phyloP scores from a whole-genome alignment of 1,284 basidiomycete species.

The Ustilago shanxiensis region DNA sequence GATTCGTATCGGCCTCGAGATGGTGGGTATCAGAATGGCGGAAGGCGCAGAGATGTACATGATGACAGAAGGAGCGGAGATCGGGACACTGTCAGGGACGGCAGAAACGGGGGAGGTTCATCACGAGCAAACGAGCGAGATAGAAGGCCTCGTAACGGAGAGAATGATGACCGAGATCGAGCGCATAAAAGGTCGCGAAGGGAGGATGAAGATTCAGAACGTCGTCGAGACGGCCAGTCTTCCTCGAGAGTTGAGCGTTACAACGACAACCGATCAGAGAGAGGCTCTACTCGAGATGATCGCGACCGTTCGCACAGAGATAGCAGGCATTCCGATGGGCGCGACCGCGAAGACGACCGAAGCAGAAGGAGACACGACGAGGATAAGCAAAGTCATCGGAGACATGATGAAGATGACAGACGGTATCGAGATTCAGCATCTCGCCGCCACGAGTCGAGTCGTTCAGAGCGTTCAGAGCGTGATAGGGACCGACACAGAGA shows the following conservation, averaged over 20 bases:
- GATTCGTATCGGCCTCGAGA: conserved; percentile 24
- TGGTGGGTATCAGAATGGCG: neutral
- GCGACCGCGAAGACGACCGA: conserved; percentile 1
- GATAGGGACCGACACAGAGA: conserved; percentile 16
- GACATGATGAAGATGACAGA: conserved; percentile 14
- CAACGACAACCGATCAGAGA: neutral
- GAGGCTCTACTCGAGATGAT: neutral
- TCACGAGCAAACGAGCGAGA: conserved; percentile 36
- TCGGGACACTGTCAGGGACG: too few species aligned
- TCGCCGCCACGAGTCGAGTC: conserved; percentile 17
- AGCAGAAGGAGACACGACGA: conserved; percentile 14
- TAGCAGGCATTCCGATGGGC: conserved; percentile 5
- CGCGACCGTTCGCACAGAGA: conserved; percentile 3
- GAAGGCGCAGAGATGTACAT: neutral
- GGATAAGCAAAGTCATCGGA: conserved; percentile 13
- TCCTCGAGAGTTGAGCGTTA: neutral
- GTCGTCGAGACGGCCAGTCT: neutral
- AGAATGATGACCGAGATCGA: conserved; percentile 11
- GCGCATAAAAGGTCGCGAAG: conserved; percentile 21
- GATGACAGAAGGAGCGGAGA: conserved; percentile 19
- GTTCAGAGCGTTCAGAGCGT: conserved; percentile 16
- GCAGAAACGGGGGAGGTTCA: conserved; percentile 44
- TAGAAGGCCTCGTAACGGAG: conserved; percentile 48
- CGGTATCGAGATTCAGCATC: conserved; percentile 18
- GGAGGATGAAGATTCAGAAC: conserved; percentile 2